Base-by-base conservation (phyloP, 768 basidiomycete genomes). In the Sistotremastrum suecicum region DNA sequence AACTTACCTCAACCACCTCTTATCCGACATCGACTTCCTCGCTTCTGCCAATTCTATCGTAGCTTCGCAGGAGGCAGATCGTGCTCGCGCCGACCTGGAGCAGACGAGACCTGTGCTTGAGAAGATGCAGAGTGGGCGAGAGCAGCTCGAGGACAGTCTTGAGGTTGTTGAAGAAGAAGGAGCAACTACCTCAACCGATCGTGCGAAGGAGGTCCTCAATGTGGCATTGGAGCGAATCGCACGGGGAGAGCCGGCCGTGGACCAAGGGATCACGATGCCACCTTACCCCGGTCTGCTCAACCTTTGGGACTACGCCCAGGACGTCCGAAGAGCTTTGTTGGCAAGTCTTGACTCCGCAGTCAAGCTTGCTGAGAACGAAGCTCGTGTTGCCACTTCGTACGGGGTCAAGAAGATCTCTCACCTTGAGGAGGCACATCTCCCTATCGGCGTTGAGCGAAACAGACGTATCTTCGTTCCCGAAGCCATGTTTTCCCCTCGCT, bases 401-500 rank as follows among this genome's bases (percentile, higher is more conserved):
- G 78, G 83, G 38, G 83, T 97, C 28, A 64, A 73, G 34, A 70
- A 70, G 51, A 75, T 95, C 50, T 66, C 68, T 37, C 63, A 70
- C 11, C 66, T 95, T 12, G 90, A 78, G 12, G 82, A 94, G 48
- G 66, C 67, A 47, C 76, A 86, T 62, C 74, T 99, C 10, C 85
- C 84, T 1, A 71, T 72, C 43, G 83, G 80, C 47, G 87, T 89
- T 28, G 88, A 90, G 59, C 71, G 87, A 37, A 77, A 76, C 42
- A 72, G 77, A 46, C 72, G 88, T 30, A 77, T 94, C 8, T 99
- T 99, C 70, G 78, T 87, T 67, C 88, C 94, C n/a, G 84, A 94
- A 58, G 94, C 89, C 9, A 98, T 99, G 95, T 99, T 98, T 66
- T 76, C 75, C 45, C 62, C 71, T 38, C 69, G 68, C 28, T 59